Conservation (phyloP, 106 monocot species). For the Amphibolis antarctica region DNA sequence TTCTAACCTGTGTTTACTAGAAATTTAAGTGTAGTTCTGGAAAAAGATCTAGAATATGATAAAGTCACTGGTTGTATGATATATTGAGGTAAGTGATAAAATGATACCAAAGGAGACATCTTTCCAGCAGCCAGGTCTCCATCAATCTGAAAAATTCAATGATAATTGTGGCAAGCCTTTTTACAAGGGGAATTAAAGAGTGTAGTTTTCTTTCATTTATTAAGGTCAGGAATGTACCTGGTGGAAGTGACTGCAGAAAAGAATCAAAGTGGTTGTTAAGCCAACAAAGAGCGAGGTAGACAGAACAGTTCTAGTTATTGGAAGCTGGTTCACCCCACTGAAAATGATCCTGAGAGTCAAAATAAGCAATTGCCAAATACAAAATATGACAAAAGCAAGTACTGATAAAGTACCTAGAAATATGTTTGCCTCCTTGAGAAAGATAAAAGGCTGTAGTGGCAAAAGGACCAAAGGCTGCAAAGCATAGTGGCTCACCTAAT, state of each 20-base stretch:
- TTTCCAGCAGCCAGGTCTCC: conserved; percentile 79
- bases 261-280: conserved; percentile 84
- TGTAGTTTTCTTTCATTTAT: not conserved
- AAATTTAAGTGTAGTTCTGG: not conserved
- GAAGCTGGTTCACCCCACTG: conserved; percentile 36
- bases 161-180: not conserved
- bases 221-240: conserved; percentile 32
- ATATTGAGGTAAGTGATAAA: not conserved
- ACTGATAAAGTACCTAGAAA: conserved; percentile 22
- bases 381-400: no score
- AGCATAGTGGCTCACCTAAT: conserved; percentile 90
- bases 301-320: conserved; percentile 37
- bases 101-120: conserved; percentile 87
- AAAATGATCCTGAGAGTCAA: not conserved
- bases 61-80: not conserved
- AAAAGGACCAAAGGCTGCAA: conserved; percentile 94
- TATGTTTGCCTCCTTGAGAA: conserved; percentile 35
- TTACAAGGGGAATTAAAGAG: not conserved
- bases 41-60: not conserved
- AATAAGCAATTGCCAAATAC: no score
- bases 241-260: conserved; percentile 99
- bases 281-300: conserved; percentile 77
- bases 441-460: conserved; percentile 92
- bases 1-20: conserved; percentile 47
- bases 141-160: conserved; percentile 47